Evolutionary conservation across 352 stramenopile genomes (phyloP).

Genomic region (Phytophthora citricola): DNA sequence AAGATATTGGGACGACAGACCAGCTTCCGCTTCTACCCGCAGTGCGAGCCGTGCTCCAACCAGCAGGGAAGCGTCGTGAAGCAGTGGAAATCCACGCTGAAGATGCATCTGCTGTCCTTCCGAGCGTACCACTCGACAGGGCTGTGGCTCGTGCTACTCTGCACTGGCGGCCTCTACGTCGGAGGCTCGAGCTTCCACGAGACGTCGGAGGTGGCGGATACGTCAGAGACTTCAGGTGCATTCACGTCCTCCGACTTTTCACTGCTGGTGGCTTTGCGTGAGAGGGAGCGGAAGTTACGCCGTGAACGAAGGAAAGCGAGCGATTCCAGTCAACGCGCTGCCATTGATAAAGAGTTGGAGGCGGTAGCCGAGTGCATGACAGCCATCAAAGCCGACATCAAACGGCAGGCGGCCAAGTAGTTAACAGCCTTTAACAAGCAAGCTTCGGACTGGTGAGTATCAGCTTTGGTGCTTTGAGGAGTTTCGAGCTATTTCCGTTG

Average conservation of each 20-base stretch:
- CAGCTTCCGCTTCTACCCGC: slow-evolving; percentile 82
- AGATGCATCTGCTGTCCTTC: slow-evolving; percentile 67
- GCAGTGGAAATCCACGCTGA: slow-evolving; percentile 66
- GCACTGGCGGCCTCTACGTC: slow-evolving; percentile 77
- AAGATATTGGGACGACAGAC: slow-evolving; percentile 56
- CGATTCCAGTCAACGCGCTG: slow-evolving; percentile 30
- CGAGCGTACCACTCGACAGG: slow-evolving; percentile 81
- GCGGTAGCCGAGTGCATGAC: slow-evolving; percentile 64
- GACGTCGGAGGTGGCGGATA: slow-evolving; percentile 50
- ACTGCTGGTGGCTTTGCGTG: slow-evolving; percentile 57
- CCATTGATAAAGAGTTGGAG: slow-evolving; percentile 60
- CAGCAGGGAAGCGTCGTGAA: slow-evolving; percentile 71
- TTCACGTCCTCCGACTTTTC: slow-evolving; percentile 50
- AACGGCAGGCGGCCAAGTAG: slow-evolving; percentile 44
- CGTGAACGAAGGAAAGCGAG: slow-evolving; percentile 41
- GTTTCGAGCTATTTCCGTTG: slow-evolving; percentile 29
- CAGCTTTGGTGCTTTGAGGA: neutral
- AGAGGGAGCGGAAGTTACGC: slow-evolving; percentile 61
- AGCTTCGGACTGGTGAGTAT: neutral
- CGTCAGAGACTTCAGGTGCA: slow-evolving; percentile 15
- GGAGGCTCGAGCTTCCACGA: slow-evolving; percentile 72
- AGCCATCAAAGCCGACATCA: slow-evolving; percentile 66
- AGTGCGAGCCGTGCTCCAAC: slow-evolving; percentile 87
- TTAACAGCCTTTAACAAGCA: slow-evolving; percentile 19
- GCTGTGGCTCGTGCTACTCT: slow-evolving; percentile 85